Conservation (phyloP, 2,329 filamentous ascomycete genomes). For the Aureobasidium mangrovei region DNA sequence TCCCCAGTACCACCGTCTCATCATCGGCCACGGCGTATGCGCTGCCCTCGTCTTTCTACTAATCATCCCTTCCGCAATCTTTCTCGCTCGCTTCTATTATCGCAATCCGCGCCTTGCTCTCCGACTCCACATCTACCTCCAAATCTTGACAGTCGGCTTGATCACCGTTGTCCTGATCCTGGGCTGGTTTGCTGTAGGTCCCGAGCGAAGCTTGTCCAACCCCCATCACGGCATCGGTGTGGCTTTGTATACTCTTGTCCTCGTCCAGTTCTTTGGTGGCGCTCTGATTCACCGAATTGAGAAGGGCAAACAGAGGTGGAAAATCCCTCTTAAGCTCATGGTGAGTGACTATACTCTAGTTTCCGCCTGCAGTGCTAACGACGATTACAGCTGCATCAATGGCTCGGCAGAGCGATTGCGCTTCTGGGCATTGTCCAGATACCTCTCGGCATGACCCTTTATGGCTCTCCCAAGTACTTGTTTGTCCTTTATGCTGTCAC, state of each 20-base stretch:
- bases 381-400: slow-evolving; percentile 61
- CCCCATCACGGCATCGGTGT: slow-evolving; percentile 79
- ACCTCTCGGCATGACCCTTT: slow-evolving; percentile 79
- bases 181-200: slow-evolving; percentile 71
- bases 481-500: slow-evolving; percentile 83
- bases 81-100: slow-evolving; percentile 63
- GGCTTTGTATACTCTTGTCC: slow-evolving; percentile 64
- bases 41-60: slow-evolving; percentile 66
- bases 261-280: slow-evolving; percentile 56
- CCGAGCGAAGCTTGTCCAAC: slow-evolving; percentile 62
- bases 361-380: background rate
- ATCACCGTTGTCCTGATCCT: slow-evolving; percentile 64
- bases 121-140: slow-evolving; percentile 64
- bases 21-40: slow-evolving; percentile 63
- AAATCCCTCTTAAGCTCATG: slow-evolving; percentile 51
- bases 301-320: slow-evolving; percentile 38
- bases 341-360: slow-evolving; percentile 26
- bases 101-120: slow-evolving; percentile 53
- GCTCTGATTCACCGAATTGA: slow-evolving; percentile 19
- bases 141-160: slow-evolving; percentile 59
- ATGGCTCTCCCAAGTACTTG: slow-evolving; percentile 75
- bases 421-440: slow-evolving; percentile 80
- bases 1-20: slow-evolving; percentile 59
- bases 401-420: slow-evolving; percentile 70
- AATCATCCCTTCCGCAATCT: slow-evolving; percentile 63